A percentile compares a stretch with the other conserved stretches of the same genome.
Conservation (phyloP, 129 eudicot genomes). For the Escallonia herrerae region DNA sequence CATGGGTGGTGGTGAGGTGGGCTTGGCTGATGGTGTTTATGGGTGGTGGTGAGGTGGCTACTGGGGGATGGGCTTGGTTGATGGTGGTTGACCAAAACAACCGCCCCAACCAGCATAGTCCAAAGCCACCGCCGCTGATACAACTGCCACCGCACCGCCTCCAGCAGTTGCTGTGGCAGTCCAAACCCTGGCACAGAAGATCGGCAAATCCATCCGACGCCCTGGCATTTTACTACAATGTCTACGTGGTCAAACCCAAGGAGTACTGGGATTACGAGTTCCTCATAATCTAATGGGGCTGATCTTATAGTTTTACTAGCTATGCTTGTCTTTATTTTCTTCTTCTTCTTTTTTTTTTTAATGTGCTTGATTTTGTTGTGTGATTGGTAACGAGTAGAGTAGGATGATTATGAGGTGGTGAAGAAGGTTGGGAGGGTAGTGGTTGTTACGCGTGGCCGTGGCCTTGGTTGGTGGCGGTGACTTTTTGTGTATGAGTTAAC, state of each 20-base stretch:
- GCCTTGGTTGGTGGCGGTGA: too few species aligned
- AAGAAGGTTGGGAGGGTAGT: constrained; percentile 83
- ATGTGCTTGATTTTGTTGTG: neutral
- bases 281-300: constrained; percentile 90
- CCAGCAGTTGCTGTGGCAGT: constrained; percentile 21
- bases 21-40: too few species aligned
- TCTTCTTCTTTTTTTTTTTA: too few species aligned
- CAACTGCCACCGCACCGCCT: constrained; percentile 21
- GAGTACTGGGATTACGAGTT: constrained; percentile 94
- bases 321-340: neutral
- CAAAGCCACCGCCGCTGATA: constrained; percentile 11
- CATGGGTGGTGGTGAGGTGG: too few species aligned
- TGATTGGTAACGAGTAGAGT: constrained; percentile 36
- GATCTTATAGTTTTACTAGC: neutral
- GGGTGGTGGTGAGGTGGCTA: too few species aligned
- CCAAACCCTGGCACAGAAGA: constrained; percentile 83
- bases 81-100: too few species aligned
- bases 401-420: constrained; percentile 92
- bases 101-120: neutral
- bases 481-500: too few species aligned
- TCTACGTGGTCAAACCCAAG: constrained; percentile 77
- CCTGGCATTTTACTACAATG: constrained; percentile 83
- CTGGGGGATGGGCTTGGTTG: too few species aligned
- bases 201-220: constrained; percentile 77
- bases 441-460: too few species aligned